These are phyloP conservation scores for Phytophthora lateralis DNA, from an alignment of 352 stramenopile genomes.

Conservation along the genomic window DNA sequence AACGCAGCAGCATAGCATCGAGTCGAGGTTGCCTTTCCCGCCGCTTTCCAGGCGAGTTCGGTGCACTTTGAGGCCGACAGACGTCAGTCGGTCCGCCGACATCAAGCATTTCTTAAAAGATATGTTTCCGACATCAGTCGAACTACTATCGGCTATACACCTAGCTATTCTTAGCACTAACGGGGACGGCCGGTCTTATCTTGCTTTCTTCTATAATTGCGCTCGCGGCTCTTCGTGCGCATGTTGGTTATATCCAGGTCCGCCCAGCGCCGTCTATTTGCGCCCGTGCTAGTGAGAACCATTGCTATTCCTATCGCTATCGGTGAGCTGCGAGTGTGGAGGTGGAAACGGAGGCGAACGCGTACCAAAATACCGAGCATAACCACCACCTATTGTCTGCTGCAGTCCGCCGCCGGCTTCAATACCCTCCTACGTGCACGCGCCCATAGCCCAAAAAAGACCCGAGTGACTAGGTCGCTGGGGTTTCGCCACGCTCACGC, in stretches of 20 bases:
- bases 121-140: background rate
- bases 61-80: background rate
- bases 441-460: conserved; percentile 42
- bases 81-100: too few species aligned
- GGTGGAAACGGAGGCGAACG: conserved; percentile 26
- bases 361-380: conserved; percentile 35
- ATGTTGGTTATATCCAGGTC: conserved; percentile 30
- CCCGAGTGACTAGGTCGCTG: conserved; percentile 28
- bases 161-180: conserved; percentile 8
- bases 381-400: conserved; percentile 22
- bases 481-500: conserved; percentile 29
- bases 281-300: background rate
- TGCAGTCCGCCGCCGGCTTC: conserved; percentile 21
- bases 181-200: conserved; percentile 27
- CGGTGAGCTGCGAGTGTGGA: conserved; percentile 27
- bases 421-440: conserved; percentile 18
- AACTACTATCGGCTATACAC: conserved; percentile 10
- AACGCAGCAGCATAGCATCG: too few species aligned
- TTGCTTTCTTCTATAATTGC: conserved; percentile 43
- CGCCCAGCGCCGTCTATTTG: conserved; percentile 23
- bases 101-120: too few species aligned
- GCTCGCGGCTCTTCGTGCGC: conserved; percentile 24
- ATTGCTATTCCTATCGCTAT: conserved; percentile 30
- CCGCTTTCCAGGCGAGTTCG: conserved; percentile 5
- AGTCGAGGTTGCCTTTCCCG: background rate